Base-by-base conservation (phyloP, 257 asterid genomes). In the Nyctanthes arbortristis region DNA sequence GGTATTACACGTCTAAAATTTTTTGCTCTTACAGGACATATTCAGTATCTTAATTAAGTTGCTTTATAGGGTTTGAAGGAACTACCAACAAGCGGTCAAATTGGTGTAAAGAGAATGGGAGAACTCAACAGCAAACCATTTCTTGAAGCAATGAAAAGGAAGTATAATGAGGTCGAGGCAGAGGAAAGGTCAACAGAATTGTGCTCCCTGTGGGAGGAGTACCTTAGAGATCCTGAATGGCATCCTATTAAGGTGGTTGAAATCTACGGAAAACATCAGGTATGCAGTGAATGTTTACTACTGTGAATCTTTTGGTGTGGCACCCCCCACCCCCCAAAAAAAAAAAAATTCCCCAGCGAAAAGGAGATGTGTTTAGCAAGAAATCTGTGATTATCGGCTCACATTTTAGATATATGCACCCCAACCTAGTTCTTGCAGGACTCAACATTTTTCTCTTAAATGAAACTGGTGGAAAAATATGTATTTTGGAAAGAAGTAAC, bases 191-290 rank as follows among this genome's bases (percentile, higher is more conserved):
- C 97, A 20, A 78, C 88, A 11, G 96, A 93, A 39, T 60, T 93
- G 80, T 85, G 92, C 87, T 86, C 94, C 1, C 69, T 91, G 68
- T 93, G 96, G 97, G 91, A 91, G 79, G 99, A 93, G 78, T 85
- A 91, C 85, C 99, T 93, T 40, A 81, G 92, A 74, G 92, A 93
- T 79, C 93, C 96, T 16, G 94, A 74, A 67, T 93, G 99, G 99
- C 97, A 93, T 80, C 99, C 97, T 66, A 63, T 85, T 35, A 86
- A 75, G 72, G 95, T 91, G 70, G 82, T 81, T n/a, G 6, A 29
- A 62, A 29, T 82, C 59, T 45, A 84, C 65, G 97, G 96, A 54
- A 85, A 62, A 66, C 63, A 64, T 69, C 75, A 85, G 97, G 97
- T 90, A 85, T 68, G 80, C 31, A 36, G 11, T 63, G 32, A 22